Evolutionary conservation across 2,329 filamentous ascomycete species (phyloP), one percentile per base, ranked within the genome.

Genomic region (Arthroderma uncinatum): DNA sequence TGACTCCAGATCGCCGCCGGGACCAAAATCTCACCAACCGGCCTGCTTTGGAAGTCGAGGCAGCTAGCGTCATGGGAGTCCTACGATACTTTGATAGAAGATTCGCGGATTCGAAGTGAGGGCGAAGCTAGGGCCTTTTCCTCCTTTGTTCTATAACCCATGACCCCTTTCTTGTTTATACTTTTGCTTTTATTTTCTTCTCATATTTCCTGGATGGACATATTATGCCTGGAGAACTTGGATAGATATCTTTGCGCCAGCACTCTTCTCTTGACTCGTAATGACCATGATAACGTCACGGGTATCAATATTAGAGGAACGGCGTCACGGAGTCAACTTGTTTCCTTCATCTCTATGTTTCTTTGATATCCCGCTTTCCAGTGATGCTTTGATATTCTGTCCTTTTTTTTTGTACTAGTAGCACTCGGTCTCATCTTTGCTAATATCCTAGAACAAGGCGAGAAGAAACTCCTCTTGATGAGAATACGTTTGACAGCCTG

Each of bases 21-120:
- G 61, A 60, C 10, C 60, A 64, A 14, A 63, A 57, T 40, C 47
- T 61, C 57, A 57, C 56, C 57, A 63, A 56, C 63, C 72, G 72
- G 54, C 78, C 79, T 42, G 83, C 86, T 0, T 83, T 90, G 64
- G 87, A 91, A 68, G 86, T 91, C 14, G 87, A 91, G 71, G 86
- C 87, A 5, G 87, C 87, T 0, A 90, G 86, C 69, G 89, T 91
- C 56, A 90, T 91, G 87, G 85, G 85, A 42, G 87, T 90, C n/a
- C 72, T 91, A 59, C 87, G 87, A 70, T 84, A 87, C 61, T 91
- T 91, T 71, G 87, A 91, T 65, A 78, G 88, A 53, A 76, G 87
- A 56, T 91, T 91, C 57, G 71, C 71, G 37, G 70, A 72, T 48
- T 58, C 53, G 63, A 83, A 44, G 25, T 37, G 33, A 54, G n/a